These are phyloP conservation scores for Globisporangium alternatum DNA, from an alignment of 352 stramenopile species.

Conservation along the genomic window DNA sequence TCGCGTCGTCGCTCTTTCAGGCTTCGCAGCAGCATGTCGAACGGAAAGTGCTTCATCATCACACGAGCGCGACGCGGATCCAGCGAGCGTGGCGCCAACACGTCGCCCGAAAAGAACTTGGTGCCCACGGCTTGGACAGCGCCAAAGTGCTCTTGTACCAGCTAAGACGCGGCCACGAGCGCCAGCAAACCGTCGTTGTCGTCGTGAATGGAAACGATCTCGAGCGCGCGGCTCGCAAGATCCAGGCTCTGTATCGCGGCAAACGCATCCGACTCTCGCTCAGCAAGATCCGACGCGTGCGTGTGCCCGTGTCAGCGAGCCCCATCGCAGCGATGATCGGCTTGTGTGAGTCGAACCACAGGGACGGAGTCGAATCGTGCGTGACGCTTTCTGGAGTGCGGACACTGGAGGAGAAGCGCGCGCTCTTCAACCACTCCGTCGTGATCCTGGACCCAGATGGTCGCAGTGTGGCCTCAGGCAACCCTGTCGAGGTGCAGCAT, in stretches of 20 bases:
- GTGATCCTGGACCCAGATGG: slow-evolving; percentile 26
- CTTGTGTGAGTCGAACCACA: slow-evolving; percentile 22
- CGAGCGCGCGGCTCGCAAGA: slow-evolving; percentile 37
- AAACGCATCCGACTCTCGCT: slow-evolving; percentile 43
- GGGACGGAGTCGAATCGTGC: slow-evolving; percentile 26
- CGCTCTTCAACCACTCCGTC: slow-evolving; percentile 47
- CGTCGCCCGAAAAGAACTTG: slow-evolving; percentile 3
- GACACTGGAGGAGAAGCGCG: slow-evolving; percentile 35
- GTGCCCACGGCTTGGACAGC: slow-evolving; percentile 8
- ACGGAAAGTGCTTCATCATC: slow-evolving; percentile 14
- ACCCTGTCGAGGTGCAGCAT: slow-evolving; percentile 23
- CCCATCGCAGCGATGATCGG: slow-evolving; percentile 31
- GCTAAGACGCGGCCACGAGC: slow-evolving; percentile 33
- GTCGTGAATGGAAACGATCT: slow-evolving; percentile 12
- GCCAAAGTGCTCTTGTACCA: slow-evolving; percentile 47
- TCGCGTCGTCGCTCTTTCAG: slow-evolving; percentile 5
- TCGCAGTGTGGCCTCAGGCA: not conserved
- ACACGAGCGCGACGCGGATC: slow-evolving; percentile 23
- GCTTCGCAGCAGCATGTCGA: slow-evolving; percentile 10
- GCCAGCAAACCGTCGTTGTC: slow-evolving; percentile 11
- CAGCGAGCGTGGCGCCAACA: slow-evolving; percentile 43
- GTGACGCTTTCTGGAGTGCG: slow-evolving; percentile 22
- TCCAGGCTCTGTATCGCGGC: slow-evolving; percentile 54
- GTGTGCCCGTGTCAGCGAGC: slow-evolving; percentile 21
- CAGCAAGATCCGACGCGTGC: slow-evolving; percentile 27